These are phyloP conservation scores for Lipomyces orientalis DNA, from an alignment of 805 yeast genomes.

Conservation along the genomic window DNA sequence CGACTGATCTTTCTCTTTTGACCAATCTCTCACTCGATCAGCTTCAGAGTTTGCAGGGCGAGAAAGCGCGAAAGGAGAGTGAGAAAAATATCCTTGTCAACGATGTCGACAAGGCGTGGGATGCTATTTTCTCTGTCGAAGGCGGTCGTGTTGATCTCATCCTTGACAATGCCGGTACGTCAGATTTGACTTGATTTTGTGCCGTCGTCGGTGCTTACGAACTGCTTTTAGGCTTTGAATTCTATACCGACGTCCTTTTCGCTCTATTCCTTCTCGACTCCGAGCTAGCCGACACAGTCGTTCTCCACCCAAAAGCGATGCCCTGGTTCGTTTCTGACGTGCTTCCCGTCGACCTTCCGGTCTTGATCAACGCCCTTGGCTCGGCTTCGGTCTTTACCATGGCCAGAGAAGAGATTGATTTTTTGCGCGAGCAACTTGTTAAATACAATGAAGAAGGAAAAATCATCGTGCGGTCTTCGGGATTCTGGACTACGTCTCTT, in stretches of 20 bases:
- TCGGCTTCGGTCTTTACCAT: constrained; percentile 53
- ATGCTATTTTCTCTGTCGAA: constrained; percentile 17
- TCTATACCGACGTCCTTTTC: constrained; percentile 80
- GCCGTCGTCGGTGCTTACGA: constrained; percentile 59
- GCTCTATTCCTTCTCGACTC: constrained; percentile 72
- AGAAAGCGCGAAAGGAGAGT: constrained; percentile 65
- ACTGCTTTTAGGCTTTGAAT: constrained; percentile 91
- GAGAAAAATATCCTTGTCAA: constrained; percentile 39
- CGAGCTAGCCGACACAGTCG: constrained; percentile 65
- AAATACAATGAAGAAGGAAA: constrained; percentile 54
- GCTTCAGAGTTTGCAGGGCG: constrained; percentile 88
- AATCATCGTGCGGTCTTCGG: constrained; percentile 60
- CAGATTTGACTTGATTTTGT: background rate
- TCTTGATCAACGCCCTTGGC: constrained; percentile 37
- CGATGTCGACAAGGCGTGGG: constrained; percentile 38
- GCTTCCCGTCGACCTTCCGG: constrained; percentile 73
- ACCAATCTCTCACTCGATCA: constrained; percentile 86
- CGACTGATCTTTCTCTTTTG: constrained; percentile 88
- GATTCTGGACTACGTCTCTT: constrained; percentile 84
- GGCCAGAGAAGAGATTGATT: constrained; percentile 54
- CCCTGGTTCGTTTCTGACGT: constrained; percentile 99
- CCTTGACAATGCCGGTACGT: constrained; percentile 54
- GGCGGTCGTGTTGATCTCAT: constrained; percentile 40
- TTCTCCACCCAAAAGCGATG: constrained; percentile 78
- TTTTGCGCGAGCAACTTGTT: constrained; percentile 55